phyloP scores from a whole-genome alignment of 2,329 filamentous ascomycete genomes.

The Fusarium sp. region DNA sequence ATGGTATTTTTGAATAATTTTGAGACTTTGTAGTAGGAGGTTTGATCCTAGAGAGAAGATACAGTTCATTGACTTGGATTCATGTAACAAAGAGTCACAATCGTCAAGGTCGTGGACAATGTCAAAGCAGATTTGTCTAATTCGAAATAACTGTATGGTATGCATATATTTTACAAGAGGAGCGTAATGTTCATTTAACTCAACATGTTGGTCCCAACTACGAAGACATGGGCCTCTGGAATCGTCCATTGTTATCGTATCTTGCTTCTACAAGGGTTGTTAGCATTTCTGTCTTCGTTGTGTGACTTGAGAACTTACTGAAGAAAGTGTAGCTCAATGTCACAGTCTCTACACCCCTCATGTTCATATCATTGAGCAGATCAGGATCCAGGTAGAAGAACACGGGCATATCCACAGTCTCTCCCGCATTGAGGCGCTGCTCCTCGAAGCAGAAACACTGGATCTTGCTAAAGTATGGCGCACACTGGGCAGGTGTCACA shows the following conservation, averaged over 20 bases:
- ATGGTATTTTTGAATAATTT: background rate
- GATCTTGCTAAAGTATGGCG: constrained; percentile 99
- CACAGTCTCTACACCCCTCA: constrained; percentile 94
- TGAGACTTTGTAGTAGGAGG: fast-evolving
- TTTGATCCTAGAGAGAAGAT: background rate
- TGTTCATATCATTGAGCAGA: constrained; percentile 89
- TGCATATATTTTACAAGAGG: constrained; percentile 31
- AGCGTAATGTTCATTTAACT: constrained; percentile 36
- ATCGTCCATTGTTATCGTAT: constrained; percentile 60
- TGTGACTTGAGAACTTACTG: constrained; percentile 70
- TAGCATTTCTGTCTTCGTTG: constrained; percentile 43
- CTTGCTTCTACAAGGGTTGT: constrained; percentile 56
- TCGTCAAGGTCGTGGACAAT: background rate
- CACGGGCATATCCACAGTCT: constrained; percentile 99
- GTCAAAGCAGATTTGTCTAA: constrained; percentile 2
- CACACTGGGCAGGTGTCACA: constrained; percentile 94
- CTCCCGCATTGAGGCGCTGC: constrained; percentile 91
- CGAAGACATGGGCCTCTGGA: constrained; percentile 52
- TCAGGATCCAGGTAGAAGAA: constrained; percentile 99
- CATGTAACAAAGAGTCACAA: background rate
- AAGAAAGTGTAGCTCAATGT: constrained; percentile 99
- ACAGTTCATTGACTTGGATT: background rate
- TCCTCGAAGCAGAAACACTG: constrained; percentile 99
- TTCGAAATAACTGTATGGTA: constrained; percentile 10
- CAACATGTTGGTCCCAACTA: constrained; percentile 37